Base-by-base conservation (phyloP, 2,329 filamentous ascomycete genomes). In the Aspergillus phoenicis region DNA sequence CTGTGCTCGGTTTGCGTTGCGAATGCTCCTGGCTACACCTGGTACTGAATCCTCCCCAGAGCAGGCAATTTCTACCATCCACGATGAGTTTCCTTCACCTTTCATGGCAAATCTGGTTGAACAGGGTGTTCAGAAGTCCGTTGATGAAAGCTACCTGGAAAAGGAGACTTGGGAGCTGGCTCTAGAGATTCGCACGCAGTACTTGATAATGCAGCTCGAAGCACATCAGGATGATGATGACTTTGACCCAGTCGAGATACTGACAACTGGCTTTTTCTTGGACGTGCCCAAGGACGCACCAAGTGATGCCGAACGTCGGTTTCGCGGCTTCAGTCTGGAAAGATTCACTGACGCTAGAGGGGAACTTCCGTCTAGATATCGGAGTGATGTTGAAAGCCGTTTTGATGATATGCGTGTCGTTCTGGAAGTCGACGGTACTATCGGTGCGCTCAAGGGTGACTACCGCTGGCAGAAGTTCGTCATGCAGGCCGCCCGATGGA, bases 161-260 rank as follows among this genome's bases (percentile, higher is more conserved):
- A 77, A 55, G 64, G 78, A 47, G 17, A 84, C 82, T 0, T 82
- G 85, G 58, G 68, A 79, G 3, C 64, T 86, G 22, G 82, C 78
- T 1, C 69, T 87, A 6, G 81, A 84, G 6, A 75, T 87, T 22
- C 80, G 84, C 2, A 86, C 84, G 2, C 85, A 87, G 63, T 74
- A 79, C 10, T 74, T 81, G n/a, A 81, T 86, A 43, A 63, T 76
- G n/a, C 69, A 75, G 5, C 68, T 84, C 4, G 69, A 76, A 43
- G 70, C 69, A 8, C 70, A 72, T 7, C 64, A 73, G 30, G 59
- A 73, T 28, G 66, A 72, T 5, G 62, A 65, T 2, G 65, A 64
- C 8, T 81, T 78, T 51, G 68, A 81, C 62, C 78, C 81, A 4
- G 69, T 78, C 11, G 66, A 70, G 8, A 66, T 78, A 11, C 60